Evolutionary conservation across 306 rosid genomes (phyloP), one percentile per base, ranked within the genome.

Genomic region (Acacia crassicarpa): DNA sequence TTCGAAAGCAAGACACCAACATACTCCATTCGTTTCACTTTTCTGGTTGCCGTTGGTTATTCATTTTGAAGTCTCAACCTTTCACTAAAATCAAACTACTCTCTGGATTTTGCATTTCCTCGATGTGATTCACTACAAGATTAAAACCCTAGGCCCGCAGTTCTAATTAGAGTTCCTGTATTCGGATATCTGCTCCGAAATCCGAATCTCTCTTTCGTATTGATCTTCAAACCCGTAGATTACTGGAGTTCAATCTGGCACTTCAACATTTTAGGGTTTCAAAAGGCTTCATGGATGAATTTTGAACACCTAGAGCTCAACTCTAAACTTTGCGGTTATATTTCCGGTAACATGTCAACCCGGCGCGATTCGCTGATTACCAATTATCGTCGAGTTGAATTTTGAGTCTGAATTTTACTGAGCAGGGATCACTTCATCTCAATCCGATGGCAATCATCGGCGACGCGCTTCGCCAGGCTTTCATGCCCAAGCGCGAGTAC

Each of bases 391-490:
- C 79, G 19, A 16, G 30, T 20, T 68, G 81, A 77, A 48, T 56
- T n/a, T 65, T 61, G 65, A 80, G 72, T 25, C 46, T 43, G 40
- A 44, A 17, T 67, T 69, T 77, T 23, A 20, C 59, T 46, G 38
- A 62, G 38, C 73, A n/a, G 49, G 79, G 66, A 58, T 54, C 58
- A 16, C 16, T 25, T 32, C 35, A 41, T 33, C 70, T 65, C 59
- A 76, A 69, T 56, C 70, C 71, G n/a, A 95, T 95, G 99, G 93
- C 86, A 81, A 86, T 92, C 25, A 90, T 95, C 72, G 90, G 97
- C 80, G 97, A 90, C 86, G 99, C 99, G 81, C 97, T 95, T 81
- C 97, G 97, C 62, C 97, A 93, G 85, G 98, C 92, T 27, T 95
- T 95, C 85, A 95, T 93, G 98, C 98, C 91, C 44, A 95, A 91